Evolutionary conservation across 2,329 filamentous ascomycete species (phyloP).

Genomic region (Stromatinia cepivora): DNA sequence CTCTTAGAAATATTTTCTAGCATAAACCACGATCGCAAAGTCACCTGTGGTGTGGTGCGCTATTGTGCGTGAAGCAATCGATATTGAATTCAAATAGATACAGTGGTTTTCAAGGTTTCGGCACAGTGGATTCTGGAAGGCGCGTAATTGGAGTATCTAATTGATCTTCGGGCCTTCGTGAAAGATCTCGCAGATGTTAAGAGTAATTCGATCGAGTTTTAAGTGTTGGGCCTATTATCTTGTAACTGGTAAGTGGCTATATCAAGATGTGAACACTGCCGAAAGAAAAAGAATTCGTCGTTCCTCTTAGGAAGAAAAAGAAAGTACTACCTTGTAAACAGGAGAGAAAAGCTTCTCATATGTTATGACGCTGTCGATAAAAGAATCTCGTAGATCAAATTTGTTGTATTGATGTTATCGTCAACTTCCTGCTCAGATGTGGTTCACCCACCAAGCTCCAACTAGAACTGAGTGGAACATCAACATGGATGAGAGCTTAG

Average conservation of each 20-base stretch:
- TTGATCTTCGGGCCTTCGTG: background rate
- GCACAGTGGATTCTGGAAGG: background rate
- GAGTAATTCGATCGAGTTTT: background rate
- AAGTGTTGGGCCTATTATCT: conserved; percentile 12
- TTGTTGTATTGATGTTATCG: conserved; percentile 19
- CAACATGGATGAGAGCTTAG: conserved; percentile 24
- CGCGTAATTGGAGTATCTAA: background rate
- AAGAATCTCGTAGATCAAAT: background rate
- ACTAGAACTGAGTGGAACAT: conserved; percentile 20
- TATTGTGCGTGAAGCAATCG: conserved; percentile 18
- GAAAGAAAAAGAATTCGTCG: conserved; percentile 14
- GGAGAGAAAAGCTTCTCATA: background rate
- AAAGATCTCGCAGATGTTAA: conserved; percentile 13
- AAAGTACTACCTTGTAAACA: conserved; percentile 4
- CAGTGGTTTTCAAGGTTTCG: background rate
- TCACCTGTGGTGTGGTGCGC: conserved; percentile 18
- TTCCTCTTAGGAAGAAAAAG: background rate
- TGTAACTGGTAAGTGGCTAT: conserved; percentile 21
- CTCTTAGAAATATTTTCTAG: conserved; percentile 32
- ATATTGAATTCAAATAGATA: conserved; percentile 11
- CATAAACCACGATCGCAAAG: conserved; percentile 35
- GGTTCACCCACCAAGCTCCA: conserved; percentile 20
- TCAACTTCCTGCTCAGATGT: conserved; percentile 21
- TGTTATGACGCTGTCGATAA: background rate
- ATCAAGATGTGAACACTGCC: conserved; percentile 21